Evolutionary conservation across 495 filamentous ascomycete genomes (phyloP), one percentile per base, ranked within the genome.

Genomic region (Aspergillus haitiensis): DNA sequence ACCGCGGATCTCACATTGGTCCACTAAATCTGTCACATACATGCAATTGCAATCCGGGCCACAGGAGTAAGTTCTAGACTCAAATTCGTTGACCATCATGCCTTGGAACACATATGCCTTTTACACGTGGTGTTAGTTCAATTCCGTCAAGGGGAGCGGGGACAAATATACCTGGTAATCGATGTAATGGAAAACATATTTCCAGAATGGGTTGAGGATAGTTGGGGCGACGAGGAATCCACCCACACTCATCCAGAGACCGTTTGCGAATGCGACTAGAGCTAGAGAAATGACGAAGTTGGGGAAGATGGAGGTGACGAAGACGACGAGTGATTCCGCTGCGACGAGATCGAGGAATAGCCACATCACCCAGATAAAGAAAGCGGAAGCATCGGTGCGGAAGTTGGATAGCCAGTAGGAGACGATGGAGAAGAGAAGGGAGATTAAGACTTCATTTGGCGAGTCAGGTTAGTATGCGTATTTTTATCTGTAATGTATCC

Each of bases 61-160:
- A 61, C 90, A 93, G 16, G 67, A 67, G 66, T 88, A 94, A 9
- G 62, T 79, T 1, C 89, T 71, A 12, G 83, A 39, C 0, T 69
- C 72, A 66, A 94, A 92, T 72, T 94, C 89, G 67, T 93, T 93
- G 18, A 93, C 83, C 89, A 94, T 91, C 90, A 94, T 92, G 15
- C 90, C 90, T 61, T 91, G 87, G 78, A 94, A 93, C 34, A 93
- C 90, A 63, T 91, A 93, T 16, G 83, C 78, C 74, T 78, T 18
- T 63, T 51, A 6, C 1, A 18, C 0, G 15, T 42, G n/a, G 42
- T 48, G 42, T 47, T 48, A 58, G 45, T 32, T 9, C 36, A 12
- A 39, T 46, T 48, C 11, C 2, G 31, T 39, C 6, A 27, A 51
- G 18, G 40, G 7, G 46, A 48, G 52, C 35, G 21, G 27, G 13